Conservation (phyloP, 352 stramenopile species). For the Halophytophthora batemanensis region DNA sequence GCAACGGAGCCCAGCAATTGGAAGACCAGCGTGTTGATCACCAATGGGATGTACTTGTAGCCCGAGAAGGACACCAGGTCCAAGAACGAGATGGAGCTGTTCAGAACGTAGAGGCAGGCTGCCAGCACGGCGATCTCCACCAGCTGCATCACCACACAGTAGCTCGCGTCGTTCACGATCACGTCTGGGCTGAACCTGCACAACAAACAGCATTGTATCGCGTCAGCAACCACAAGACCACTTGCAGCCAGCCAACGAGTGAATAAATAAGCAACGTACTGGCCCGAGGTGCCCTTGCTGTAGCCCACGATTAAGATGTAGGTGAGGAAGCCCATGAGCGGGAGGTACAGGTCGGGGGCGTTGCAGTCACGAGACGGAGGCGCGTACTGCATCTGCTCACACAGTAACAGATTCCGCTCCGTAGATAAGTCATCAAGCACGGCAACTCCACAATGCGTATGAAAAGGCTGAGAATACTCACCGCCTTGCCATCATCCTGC, state of each 20-base stretch:
- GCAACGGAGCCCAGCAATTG: slow-evolving; percentile 76
- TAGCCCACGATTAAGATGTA: slow-evolving; percentile 98
- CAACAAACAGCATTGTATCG: slow-evolving; percentile 12
- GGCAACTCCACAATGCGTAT: neutral
- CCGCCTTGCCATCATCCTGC: slow-evolving; percentile 61
- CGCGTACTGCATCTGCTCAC: slow-evolving; percentile 63
- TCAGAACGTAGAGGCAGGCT: slow-evolving; percentile 93
- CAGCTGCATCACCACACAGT: slow-evolving; percentile 88
- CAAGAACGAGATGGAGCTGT: slow-evolving; percentile 91
- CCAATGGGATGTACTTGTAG: slow-evolving; percentile 99
- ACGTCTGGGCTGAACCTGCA: slow-evolving; percentile 96
- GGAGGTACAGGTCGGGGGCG: slow-evolving; percentile 98
- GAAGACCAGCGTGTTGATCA: slow-evolving; percentile 92
- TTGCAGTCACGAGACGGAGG: slow-evolving; percentile 96
- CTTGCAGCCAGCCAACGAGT: neutral
- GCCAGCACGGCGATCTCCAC: slow-evolving; percentile 93
- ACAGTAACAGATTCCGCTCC: slow-evolving; percentile 4
- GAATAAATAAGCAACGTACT: slow-evolving; percentile 44
- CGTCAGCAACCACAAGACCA: neutral
- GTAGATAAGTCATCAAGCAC: neutral
- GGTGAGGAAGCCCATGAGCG: slow-evolving; percentile 98
- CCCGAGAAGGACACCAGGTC: slow-evolving; percentile 97
- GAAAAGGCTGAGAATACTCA: slow-evolving; percentile 16
- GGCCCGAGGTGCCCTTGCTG: slow-evolving; percentile 91
- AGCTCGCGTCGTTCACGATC: slow-evolving; percentile 91